Conservation (phyloP, 2,329 filamentous ascomycete species). For the Ceratocystis albifundus region DNA sequence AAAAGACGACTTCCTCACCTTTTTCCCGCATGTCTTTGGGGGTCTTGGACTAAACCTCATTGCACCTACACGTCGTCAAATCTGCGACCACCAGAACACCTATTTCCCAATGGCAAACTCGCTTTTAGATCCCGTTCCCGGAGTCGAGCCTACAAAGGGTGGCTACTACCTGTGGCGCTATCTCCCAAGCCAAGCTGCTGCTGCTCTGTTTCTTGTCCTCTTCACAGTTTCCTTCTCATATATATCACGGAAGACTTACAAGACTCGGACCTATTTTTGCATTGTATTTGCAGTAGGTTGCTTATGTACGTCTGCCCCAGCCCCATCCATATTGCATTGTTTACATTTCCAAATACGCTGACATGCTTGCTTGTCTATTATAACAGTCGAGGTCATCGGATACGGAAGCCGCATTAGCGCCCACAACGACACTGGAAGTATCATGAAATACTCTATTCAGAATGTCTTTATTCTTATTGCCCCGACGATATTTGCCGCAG, state of each 20-base stretch:
- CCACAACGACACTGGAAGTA: slow-evolving; percentile 28
- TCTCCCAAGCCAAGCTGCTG: not conserved
- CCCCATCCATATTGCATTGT: no score
- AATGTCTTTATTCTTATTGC: slow-evolving; percentile 37
- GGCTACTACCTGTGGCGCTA: not conserved
- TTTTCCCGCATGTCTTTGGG: no score
- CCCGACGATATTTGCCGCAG: slow-evolving; percentile 39
- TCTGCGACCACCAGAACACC: not conserved
- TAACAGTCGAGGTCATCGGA: slow-evolving; percentile 28
- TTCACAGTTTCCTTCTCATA: not conserved
- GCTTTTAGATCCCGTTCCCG: not conserved
- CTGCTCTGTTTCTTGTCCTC: not conserved
- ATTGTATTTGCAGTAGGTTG: slow-evolving; percentile 39
- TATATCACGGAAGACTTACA: slow-evolving; percentile 1
- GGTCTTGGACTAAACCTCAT: no score
- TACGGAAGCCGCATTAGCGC: slow-evolving; percentile 21
- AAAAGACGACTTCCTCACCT: no score
- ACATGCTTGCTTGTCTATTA: slow-evolving; percentile 25
- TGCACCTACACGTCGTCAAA: not conserved
- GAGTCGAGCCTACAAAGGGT: not conserved
- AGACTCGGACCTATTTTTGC: slow-evolving; percentile 18
- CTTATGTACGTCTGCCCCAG: slow-evolving; percentile 33
- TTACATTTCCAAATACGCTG: not conserved
- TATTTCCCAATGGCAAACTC: not conserved
- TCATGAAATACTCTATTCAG: slow-evolving; percentile 35